A percentile compares a stretch with the other conserved stretches of the same genome.
phyloP scores from a whole-genome alignment of 129 eudicot genomes.

The Pulicaria dysenterica region DNA sequence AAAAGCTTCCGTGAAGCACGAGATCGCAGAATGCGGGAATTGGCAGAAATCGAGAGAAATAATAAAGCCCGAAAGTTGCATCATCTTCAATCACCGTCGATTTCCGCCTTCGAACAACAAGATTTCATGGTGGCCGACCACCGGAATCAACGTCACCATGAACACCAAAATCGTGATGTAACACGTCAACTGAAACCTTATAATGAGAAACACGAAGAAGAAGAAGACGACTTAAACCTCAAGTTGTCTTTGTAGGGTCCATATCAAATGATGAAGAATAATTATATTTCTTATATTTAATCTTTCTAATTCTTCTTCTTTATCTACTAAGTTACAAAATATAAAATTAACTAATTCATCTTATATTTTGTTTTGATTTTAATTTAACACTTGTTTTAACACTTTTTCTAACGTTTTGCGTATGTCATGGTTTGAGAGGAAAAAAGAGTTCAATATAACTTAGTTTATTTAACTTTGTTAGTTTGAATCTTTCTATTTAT shows the following conservation, averaged over 20 bases:
- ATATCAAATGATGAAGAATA: too few relatives aligned
- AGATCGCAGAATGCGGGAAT: constrained; percentile 21
- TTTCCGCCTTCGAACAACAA: constrained; percentile 35
- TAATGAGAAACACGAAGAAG: neutral
- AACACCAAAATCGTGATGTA: neutral
- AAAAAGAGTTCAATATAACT: too few relatives aligned
- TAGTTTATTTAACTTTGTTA: too few relatives aligned
- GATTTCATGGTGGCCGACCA: constrained; percentile 30
- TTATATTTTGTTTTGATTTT: neutral
- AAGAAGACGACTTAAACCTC: constrained; percentile 24
- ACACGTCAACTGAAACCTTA: neutral
- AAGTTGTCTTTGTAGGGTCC: constrained; percentile 23
- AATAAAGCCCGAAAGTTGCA: constrained; percentile 20
- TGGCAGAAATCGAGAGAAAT: constrained; percentile 13
- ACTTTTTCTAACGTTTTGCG: too few relatives aligned
- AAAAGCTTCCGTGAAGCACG: constrained; percentile 38
- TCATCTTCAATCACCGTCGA: constrained; percentile 25
- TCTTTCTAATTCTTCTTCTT: neutral
- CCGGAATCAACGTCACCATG: neutral
- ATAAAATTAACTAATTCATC: too few relatives aligned
- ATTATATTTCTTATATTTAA: too few relatives aligned
- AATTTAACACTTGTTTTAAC: too few relatives aligned
- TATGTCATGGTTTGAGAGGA: too few relatives aligned
- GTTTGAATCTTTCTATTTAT: too few relatives aligned
- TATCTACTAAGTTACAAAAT: too few relatives aligned